Conservation (phyloP, 2,329 filamentous ascomycete genomes). For the Thielaviopsis punctulata region DNA sequence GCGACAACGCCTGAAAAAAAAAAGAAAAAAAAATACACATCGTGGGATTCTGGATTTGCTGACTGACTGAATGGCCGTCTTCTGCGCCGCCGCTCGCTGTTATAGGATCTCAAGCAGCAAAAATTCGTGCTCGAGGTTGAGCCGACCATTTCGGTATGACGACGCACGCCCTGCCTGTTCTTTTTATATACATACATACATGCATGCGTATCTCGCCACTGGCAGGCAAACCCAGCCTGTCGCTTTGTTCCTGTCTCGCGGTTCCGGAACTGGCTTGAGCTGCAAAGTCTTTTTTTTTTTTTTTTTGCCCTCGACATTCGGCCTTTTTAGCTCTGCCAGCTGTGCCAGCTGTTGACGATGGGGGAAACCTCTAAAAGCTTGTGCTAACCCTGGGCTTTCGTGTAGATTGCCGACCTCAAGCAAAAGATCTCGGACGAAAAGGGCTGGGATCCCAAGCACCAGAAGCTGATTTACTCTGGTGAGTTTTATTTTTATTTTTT, state of each 20-base stretch:
- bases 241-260: no score
- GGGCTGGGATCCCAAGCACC: constrained; percentile 76
- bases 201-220: no score
- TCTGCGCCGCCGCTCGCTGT: background rate
- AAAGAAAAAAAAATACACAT: no score
- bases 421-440: constrained; percentile 83
- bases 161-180: constrained; percentile 18
- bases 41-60: constrained; percentile 3
- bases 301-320: no score
- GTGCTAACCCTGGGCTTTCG: no score
- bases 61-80: constrained; percentile 1
- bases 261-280: no score
- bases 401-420: constrained; percentile 75
- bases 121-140: constrained; percentile 96
- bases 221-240: no score
- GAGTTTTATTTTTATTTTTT: constrained; percentile 19
- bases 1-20: no score
- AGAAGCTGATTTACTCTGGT: constrained; percentile 99
- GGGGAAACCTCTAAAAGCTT: no score
- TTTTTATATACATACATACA: no score
- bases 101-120: constrained; percentile 90
- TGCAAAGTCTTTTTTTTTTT: constrained; percentile 11
- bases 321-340: no score
- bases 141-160: constrained; percentile 70
- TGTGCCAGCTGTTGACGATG: no score